Percentiles rank a stretch among this genome's conserved stretches.
phyloP scores from a whole-genome alignment of 2,329 filamentous ascomycete species.

The Colletotrichum graminicola region DNA sequence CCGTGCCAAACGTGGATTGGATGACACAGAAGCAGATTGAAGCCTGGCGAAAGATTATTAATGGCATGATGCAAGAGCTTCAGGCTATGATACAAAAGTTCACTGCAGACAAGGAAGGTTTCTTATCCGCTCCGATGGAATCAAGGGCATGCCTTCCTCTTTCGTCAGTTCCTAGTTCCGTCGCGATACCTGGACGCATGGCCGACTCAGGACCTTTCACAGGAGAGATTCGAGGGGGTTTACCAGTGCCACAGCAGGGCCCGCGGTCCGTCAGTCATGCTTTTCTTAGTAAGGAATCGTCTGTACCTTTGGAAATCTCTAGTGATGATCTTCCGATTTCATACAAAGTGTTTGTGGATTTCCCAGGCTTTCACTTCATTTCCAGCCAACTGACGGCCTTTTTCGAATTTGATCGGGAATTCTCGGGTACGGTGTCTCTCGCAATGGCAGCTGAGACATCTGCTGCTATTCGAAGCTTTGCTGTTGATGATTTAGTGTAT shows the following conservation, averaged over 20 bases:
- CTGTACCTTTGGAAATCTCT: background rate
- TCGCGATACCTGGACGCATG: background rate
- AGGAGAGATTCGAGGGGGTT: background rate
- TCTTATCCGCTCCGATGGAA: background rate
- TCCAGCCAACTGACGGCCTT: background rate
- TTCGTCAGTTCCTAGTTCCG: background rate
- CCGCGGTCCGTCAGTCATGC: background rate
- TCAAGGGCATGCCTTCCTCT: conserved; percentile 7
- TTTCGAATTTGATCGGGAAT: background rate
- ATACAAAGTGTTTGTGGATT: background rate
- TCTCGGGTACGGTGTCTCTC: background rate
- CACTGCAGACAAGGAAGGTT: background rate
- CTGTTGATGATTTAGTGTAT: background rate
- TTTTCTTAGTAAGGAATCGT: background rate
- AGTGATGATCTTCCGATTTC: background rate
- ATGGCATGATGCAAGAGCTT: background rate
- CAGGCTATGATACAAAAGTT: background rate
- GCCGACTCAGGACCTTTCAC: too few species aligned
- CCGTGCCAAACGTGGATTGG: background rate
- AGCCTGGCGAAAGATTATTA: background rate
- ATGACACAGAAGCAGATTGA: background rate
- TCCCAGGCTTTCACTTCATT: background rate
- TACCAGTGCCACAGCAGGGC: background rate
- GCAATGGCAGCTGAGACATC: too few species aligned
- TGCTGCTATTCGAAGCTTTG: background rate